Conservation (phyloP, 805 yeast species). For the Candida yuanshanica region DNA sequence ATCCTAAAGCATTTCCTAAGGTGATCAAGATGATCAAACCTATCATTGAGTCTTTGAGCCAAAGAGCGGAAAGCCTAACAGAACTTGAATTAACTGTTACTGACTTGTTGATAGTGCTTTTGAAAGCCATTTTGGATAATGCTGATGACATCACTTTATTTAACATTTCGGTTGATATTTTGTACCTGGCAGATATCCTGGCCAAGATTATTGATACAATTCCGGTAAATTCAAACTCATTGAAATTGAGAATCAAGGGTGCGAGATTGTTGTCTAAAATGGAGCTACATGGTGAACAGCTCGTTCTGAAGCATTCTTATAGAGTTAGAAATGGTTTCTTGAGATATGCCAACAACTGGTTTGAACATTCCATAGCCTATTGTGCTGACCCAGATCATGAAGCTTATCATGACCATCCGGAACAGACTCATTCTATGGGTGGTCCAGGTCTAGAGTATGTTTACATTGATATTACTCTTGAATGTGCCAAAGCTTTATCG, state of each 20-base stretch:
- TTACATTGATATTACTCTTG: slow-evolving; percentile 56
- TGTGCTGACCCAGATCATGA: slow-evolving; percentile 27
- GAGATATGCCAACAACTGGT: slow-evolving; percentile 45
- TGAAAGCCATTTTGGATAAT: slow-evolving; percentile 35
- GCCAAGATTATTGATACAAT: slow-evolving; percentile 16
- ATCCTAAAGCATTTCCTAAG: slow-evolving; percentile 48
- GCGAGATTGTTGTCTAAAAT: slow-evolving; percentile 33
- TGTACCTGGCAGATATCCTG: slow-evolving; percentile 19
- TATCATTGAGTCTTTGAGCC: slow-evolving; percentile 29
- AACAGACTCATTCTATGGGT: neutral
- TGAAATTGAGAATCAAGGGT: slow-evolving; percentile 38
- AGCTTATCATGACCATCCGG: slow-evolving; percentile 1
- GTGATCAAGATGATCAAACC: slow-evolving; percentile 40
- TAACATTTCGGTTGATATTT: slow-evolving; percentile 28
- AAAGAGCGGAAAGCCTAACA: slow-evolving; percentile 17
- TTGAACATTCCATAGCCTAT: slow-evolving; percentile 43
- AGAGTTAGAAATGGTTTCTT: slow-evolving; percentile 43
- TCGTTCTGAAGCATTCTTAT: slow-evolving; percentile 40
- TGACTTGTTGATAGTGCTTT: slow-evolving; percentile 44
- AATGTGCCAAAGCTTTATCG: slow-evolving; percentile 54
- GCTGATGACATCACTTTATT: slow-evolving; percentile 27
- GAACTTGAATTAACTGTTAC: slow-evolving; percentile 31
- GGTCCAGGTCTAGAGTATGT: slow-evolving; percentile 40
- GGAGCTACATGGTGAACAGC: slow-evolving; percentile 28
- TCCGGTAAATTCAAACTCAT: slow-evolving; percentile 6